Conservation (phyloP, 306 rosid species). For the Dalbergia oliveri region DNA sequence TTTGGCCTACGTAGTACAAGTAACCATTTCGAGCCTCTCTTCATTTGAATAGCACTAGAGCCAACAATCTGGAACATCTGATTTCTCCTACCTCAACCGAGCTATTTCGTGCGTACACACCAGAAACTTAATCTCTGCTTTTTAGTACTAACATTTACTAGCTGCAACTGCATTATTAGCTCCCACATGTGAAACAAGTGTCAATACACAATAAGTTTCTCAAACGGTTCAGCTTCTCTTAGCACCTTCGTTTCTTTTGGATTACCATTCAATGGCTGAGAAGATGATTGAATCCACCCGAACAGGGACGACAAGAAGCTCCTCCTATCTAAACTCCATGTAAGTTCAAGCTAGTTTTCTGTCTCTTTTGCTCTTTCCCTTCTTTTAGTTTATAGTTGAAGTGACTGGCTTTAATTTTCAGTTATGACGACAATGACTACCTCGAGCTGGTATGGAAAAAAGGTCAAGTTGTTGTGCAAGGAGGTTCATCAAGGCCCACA, state of each 20-base stretch:
- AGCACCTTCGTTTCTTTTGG: conserved; percentile 22
- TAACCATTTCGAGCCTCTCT: background rate
- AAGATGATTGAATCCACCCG: conserved; percentile 30
- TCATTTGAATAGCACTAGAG: background rate
- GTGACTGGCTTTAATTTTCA: conserved; percentile 12
- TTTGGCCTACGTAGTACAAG: background rate
- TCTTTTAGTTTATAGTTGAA: background rate
- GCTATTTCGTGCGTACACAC: background rate
- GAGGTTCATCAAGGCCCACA: conserved; percentile 35
- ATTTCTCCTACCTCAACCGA: background rate
- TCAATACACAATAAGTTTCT: background rate
- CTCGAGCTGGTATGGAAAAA: conserved; percentile 51
- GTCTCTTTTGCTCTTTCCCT: background rate
- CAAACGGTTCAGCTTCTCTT: background rate
- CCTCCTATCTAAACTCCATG: conserved; percentile 40
- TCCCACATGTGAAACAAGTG: conserved; percentile 16
- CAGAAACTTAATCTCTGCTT: background rate
- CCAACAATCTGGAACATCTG: background rate
- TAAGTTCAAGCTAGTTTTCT: conserved; percentile 12
- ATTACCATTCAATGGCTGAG: conserved; percentile 38
- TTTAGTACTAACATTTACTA: background rate
- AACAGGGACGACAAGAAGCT: conserved; percentile 30
- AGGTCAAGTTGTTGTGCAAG: conserved; percentile 39
- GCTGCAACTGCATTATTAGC: background rate
- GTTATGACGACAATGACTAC: conserved; percentile 41